Evolutionary conservation across 1,139 yeast genomes (phyloP).

Genomic region (Magnusiomyces tetraspermus): DNA sequence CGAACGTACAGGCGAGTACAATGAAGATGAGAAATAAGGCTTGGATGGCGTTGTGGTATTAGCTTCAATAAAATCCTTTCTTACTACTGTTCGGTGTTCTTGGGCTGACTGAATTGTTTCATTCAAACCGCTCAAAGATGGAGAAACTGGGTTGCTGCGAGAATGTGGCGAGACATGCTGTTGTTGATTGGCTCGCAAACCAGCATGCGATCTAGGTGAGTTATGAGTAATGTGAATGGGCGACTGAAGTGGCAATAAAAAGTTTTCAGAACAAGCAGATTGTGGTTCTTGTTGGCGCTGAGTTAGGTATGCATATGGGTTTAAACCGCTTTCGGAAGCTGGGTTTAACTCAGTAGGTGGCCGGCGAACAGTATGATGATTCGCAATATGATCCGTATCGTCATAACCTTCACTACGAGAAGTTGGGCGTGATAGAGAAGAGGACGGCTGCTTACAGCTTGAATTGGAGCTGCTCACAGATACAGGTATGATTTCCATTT

Average conservation of each 20-base stretch:
- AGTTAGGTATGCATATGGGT: not conserved
- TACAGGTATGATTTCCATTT: not conserved
- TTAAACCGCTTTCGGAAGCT: not conserved
- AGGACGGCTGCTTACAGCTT: too few species aligned
- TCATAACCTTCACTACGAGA: not conserved
- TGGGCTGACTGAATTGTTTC: too few species aligned
- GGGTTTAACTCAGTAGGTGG: too few species aligned
- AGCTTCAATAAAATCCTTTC: too few species aligned
- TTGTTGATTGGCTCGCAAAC: not conserved
- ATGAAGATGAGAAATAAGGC: too few species aligned
- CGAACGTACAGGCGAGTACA: not conserved
- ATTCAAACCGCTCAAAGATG: too few species aligned
- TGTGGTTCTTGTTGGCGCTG: not conserved
- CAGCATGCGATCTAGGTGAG: not conserved
- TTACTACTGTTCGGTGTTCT: too few species aligned
- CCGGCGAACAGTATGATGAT: not conserved
- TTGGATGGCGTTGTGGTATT: too few species aligned
- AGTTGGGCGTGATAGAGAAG: too few species aligned
- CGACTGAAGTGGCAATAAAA: too few species aligned
- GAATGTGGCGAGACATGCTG: too few species aligned
- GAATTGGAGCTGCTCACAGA: not conserved
- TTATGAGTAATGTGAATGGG: not conserved
- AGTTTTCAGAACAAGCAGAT: not conserved
- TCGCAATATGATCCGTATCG: slow-evolving; percentile 5
- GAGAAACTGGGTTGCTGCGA: too few species aligned